These are phyloP conservation scores for Coemansia sp. DNA, from an alignment of 371 early-diverging fungal genomes.

Conservation along the genomic window DNA sequence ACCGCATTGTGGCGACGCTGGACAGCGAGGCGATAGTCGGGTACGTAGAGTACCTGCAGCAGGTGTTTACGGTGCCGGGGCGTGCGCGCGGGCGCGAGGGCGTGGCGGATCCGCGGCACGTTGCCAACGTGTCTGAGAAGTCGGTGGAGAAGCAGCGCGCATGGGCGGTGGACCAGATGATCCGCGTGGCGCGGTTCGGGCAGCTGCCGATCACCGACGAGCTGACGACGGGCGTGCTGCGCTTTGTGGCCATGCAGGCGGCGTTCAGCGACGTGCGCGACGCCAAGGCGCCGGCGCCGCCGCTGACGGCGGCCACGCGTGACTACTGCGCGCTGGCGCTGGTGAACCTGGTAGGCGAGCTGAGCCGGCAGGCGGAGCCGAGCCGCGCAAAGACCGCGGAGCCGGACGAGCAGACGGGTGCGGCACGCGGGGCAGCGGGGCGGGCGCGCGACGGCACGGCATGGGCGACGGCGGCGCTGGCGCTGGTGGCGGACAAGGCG, in stretches of 20 bases:
- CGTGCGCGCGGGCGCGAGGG: constrained; percentile 3
- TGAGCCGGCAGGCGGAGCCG: constrained; percentile 43
- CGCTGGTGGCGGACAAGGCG: constrained; percentile 23
- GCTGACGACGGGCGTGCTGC: constrained; percentile 63
- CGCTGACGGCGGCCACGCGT: constrained; percentile 58
- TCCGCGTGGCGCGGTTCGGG: constrained; percentile 66
- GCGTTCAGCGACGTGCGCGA: constrained; percentile 62
- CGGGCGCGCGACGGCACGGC: constrained; percentile 29
- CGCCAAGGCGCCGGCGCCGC: constrained; percentile 56
- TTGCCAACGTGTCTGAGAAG: constrained; percentile 20
- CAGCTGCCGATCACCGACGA: constrained; percentile 72
- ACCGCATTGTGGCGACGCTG: constrained; percentile 69
- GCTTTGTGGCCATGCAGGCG: constrained; percentile 70
- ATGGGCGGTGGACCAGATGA: constrained; percentile 83
- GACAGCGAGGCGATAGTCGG: constrained; percentile 65
- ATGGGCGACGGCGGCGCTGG: constrained; percentile 31
- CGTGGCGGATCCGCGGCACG: constrained; percentile 13
- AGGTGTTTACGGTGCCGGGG: constrained; percentile 59
- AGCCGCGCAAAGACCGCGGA: constrained; percentile 5
- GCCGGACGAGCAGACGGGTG: neutral
- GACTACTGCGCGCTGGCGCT: constrained; percentile 63
- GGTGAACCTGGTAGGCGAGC: constrained; percentile 64
- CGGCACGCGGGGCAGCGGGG: constrained; percentile 10
- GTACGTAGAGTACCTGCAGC: constrained; percentile 71
- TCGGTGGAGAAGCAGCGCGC: constrained; percentile 60